phyloP scores from a whole-genome alignment of 352 stramenopile genomes.

The Pythium sukuiense region DNA sequence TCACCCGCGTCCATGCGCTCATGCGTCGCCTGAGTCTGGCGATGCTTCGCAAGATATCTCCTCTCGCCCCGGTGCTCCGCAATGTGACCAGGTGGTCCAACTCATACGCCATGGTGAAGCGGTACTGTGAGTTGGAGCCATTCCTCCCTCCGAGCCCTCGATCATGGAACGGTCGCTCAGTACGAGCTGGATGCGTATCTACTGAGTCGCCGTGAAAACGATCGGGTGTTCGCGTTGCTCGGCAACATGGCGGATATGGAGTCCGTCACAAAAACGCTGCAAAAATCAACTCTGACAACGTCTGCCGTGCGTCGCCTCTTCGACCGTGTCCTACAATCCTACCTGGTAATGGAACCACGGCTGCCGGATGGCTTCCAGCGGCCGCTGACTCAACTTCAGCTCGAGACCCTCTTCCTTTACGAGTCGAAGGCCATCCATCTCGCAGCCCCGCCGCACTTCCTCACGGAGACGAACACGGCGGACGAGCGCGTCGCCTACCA shows the following conservation, averaged over 20 bases:
- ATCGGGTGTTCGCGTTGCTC: background rate
- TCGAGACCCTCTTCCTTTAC: background rate
- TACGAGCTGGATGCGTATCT: conserved; percentile 16
- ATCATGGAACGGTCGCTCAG: conserved; percentile 13
- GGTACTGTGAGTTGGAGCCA: conserved; percentile 9
- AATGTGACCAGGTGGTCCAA: conserved; percentile 28
- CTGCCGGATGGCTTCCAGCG: no score
- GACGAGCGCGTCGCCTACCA: background rate
- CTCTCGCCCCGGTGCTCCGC: conserved; percentile 9
- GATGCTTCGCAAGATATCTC: conserved; percentile 12
- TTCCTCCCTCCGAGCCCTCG: conserved; percentile 9
- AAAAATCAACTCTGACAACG: background rate
- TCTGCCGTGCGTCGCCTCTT: background rate
- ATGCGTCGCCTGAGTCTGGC: conserved; percentile 5
- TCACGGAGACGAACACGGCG: conserved; percentile 8
- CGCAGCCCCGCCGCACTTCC: background rate
- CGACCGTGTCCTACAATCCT: background rate
- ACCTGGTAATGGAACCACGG: background rate
- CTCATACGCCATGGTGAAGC: conserved; percentile 11
- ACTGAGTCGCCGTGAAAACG: conserved; percentile 23
- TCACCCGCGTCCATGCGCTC: conserved; percentile 11
- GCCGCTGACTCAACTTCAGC: no score
- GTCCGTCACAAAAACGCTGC: background rate
- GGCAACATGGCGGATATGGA: background rate
- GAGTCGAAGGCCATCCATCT: background rate